These are phyloP conservation scores for Kwoniella newhampshirensis DNA, from an alignment of 768 basidiomycete genomes.

Conservation along the genomic window DNA sequence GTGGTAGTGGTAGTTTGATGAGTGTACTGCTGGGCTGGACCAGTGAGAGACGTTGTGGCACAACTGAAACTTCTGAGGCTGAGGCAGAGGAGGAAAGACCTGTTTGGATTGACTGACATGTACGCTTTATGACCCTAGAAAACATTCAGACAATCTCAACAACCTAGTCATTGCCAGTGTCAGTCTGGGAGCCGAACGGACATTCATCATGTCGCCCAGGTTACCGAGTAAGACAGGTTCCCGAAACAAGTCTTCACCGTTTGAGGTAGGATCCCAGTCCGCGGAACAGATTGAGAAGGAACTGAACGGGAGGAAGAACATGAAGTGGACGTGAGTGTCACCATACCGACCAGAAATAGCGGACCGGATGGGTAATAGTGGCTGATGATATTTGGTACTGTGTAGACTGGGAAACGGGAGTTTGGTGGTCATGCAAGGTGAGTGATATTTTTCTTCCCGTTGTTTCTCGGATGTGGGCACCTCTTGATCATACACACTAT, in stretches of 20 bases:
- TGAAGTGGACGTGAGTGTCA: conserved; percentile 42
- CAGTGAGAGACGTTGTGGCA: too few relatives aligned
- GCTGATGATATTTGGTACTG: too few relatives aligned
- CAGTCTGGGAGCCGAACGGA: conserved; percentile 55
- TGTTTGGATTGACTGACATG: neutral
- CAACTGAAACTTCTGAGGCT: too few relatives aligned
- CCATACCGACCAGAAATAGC: too few relatives aligned
- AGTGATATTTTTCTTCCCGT: too few relatives aligned
- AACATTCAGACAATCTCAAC: conserved; percentile 52
- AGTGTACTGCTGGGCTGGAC: neutral
- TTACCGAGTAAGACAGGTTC: conserved; percentile 27
- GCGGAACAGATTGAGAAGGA: too few relatives aligned
- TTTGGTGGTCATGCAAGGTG: conserved; percentile 56
- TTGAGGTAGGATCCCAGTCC: too few relatives aligned
- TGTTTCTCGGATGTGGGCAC: neutral
- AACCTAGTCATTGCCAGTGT: conserved; percentile 56
- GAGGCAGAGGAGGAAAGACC: too few relatives aligned
- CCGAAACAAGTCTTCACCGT: too few relatives aligned
- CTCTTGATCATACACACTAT: neutral
- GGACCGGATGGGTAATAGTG: too few relatives aligned
- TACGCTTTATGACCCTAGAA: conserved; percentile 8
- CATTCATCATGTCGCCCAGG: conserved; percentile 55
- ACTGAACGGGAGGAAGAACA: conserved; percentile 32
- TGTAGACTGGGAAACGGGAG: conserved; percentile 54
- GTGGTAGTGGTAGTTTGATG: neutral